phyloP scores from a whole-genome alignment of 1,284 basidiomycete genomes.

The Ceratorhiza oryzae-sativae region DNA sequence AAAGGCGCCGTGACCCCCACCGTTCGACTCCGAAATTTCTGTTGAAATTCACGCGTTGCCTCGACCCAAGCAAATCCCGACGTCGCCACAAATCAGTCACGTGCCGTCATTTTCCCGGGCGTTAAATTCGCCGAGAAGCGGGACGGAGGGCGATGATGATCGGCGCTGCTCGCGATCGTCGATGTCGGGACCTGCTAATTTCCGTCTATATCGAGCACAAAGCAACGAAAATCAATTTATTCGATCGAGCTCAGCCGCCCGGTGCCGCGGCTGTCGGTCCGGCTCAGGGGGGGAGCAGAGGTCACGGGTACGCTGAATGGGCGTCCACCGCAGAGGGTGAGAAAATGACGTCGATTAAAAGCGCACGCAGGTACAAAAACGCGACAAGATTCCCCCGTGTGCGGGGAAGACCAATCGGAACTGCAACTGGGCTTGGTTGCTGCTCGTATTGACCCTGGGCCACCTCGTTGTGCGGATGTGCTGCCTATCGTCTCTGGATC shows the following conservation, averaged over 20 bases:
- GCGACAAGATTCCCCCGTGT: background rate
- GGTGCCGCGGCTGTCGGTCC: slow-evolving; percentile 15
- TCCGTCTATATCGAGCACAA: slow-evolving; percentile 2
- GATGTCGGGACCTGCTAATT: slow-evolving; percentile 7
- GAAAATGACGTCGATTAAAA: slow-evolving; percentile 29
- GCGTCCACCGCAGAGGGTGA: background rate
- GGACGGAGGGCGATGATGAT: slow-evolving; percentile 36
- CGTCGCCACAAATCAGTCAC: slow-evolving; percentile 14
- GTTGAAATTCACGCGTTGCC: background rate
- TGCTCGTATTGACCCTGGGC: background rate
- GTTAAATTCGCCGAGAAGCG: slow-evolving; percentile 18
- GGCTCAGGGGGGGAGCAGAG: background rate
- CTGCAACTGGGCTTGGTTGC: background rate
- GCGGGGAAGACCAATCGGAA: slow-evolving; percentile 8
- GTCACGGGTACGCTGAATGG: background rate
- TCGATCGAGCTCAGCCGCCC: background rate
- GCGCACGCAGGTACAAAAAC: slow-evolving; percentile 24
- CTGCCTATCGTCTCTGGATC: slow-evolving; percentile 18
- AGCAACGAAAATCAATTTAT: background rate
- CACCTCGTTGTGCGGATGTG: background rate
- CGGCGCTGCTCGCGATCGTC: slow-evolving; percentile 31
- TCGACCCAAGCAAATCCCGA: slow-evolving; percentile 4
- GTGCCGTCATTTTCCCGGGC: background rate
- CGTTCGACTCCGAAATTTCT: background rate
- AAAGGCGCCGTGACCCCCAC: background rate